Evolutionary conservation across 768 basidiomycete genomes (phyloP), one percentile per base, ranked within the genome.

Genomic region (Panellus pusillus): DNA sequence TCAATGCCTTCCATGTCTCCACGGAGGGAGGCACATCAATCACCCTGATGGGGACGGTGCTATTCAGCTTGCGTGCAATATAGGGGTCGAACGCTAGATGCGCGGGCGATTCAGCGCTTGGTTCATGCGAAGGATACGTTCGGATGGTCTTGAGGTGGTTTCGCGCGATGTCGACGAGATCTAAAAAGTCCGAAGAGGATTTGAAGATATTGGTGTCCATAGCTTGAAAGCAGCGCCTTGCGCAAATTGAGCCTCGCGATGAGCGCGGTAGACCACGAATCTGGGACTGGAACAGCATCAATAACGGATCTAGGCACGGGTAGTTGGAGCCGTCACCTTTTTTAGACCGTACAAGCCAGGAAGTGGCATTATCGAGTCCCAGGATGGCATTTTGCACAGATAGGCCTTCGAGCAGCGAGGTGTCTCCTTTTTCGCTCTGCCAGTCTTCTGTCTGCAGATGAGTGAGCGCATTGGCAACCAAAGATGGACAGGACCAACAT

Each of bases 391-490:
- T 76, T 43, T 73, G 72, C 15, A 81, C 78, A 15, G 82, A 77
- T 24, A 85, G 67, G 7, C 78, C 75, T 69, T 94, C 89, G 9
- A 86, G 74, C 5, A 95, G 73, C 0, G 84, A 81, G 0, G 95
- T 77, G 17, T 92, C 92, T 61, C 85, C 88, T 70, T 93, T 94
- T 58, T 97, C 93, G 52, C 87, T 79, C 67, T 92, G 90, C 86
- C 90, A 92, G 62, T 93, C 91, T 75, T 93, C 92, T 55, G 81
- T 75, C 91, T 93, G 60, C 49, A 44, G 47, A 47, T 44, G 55
- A 40, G 43, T 47, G 29, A 48, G 31, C 55, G 37, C 44, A 29
- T 60, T 47, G n/a, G 44, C 50, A 47, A 20, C 40, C 42, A 42
- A 43, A 18, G 60, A 19, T 47, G 52, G 65, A 45, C 54, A 39